These are phyloP conservation scores for Hypsizygus marmoreus DNA, from an alignment of 768 basidiomycete genomes.

Conservation along the genomic window DNA sequence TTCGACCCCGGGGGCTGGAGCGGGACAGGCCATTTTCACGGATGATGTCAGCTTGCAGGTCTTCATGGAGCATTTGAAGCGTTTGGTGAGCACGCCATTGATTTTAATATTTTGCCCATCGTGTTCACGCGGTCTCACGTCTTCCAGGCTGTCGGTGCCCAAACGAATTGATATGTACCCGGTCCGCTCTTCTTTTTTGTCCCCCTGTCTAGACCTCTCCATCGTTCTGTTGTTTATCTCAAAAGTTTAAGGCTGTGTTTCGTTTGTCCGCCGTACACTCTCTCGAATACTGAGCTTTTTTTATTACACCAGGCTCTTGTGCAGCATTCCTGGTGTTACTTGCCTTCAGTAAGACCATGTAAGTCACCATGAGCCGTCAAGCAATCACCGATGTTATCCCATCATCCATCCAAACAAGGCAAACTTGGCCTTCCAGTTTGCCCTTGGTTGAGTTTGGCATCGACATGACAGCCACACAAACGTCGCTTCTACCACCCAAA, in stretches of 20 bases:
- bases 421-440: too few relatives aligned
- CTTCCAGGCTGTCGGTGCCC: conserved; percentile 63
- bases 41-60: conserved; percentile 98
- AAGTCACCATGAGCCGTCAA: not conserved
- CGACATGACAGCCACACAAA: too few relatives aligned
- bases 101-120: not conserved
- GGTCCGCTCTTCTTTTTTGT: conserved; percentile 5
- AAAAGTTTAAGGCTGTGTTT: conserved; percentile 12
- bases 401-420: not conserved
- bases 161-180: conserved; percentile 51
- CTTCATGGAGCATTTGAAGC: conserved; percentile 97
- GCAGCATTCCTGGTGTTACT: not conserved
- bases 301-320: not conserved
- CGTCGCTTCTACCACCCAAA: too few relatives aligned
- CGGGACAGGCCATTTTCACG: conserved; percentile 95
- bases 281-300: conserved; percentile 11
- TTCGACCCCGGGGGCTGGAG: conserved; percentile 59
- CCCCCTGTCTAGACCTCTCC: conserved; percentile 15
- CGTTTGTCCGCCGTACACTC: conserved; percentile 1
- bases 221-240: conserved; percentile 11
- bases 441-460: too few relatives aligned
- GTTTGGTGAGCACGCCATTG: conserved; percentile 59
- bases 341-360: not conserved
- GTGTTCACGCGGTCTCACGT: conserved; percentile 8
- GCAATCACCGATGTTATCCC: not conserved